A percentile compares a stretch with the other conserved stretches of the same genome.
Conservation (phyloP, 202 grass and related monocot species). For the Eragrostis tef region DNA sequence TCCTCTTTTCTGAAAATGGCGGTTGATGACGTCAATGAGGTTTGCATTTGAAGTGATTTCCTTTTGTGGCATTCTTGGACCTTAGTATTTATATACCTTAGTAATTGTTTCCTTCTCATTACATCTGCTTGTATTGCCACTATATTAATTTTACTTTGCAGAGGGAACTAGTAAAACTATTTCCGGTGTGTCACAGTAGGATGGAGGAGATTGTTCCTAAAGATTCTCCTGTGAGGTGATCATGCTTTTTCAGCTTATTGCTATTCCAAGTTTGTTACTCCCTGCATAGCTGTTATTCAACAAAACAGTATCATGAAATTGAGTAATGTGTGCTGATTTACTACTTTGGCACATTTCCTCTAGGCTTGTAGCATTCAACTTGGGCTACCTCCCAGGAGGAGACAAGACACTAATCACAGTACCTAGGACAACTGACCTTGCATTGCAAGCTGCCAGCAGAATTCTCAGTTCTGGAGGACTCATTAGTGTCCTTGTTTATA, state of each 20-base stretch:
- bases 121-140: constrained; percentile 9
- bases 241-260: constrained; percentile 3
- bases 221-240: constrained; percentile 72
- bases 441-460: constrained; percentile 75
- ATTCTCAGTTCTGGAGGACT: constrained; percentile 66
- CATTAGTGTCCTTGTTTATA: constrained; percentile 85
- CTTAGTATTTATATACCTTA: constrained; percentile 19
- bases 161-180: constrained; percentile 70
- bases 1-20: constrained; percentile 66
- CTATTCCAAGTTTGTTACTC: constrained; percentile 12
- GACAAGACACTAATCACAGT: constrained; percentile 77
- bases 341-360: constrained; percentile 8
- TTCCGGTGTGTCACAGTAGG: constrained; percentile 74
- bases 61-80: neutral
- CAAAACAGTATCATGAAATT: constrained; percentile 8
- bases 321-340: constrained; percentile 23
- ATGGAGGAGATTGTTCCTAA: constrained; percentile 82
- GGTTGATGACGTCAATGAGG: constrained; percentile 55
- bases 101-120: neutral
- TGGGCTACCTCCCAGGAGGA: constrained; percentile 92
- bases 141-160: constrained; percentile 40
- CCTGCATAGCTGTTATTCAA: neutral
- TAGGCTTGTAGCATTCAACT: constrained; percentile 86
- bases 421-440: constrained; percentile 73
- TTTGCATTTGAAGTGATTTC: constrained; percentile 43